Evolutionary conservation across 164 flowering plant genomes (phyloP), one percentile per base, ranked within the genome.

Genomic region (grape (Vitis vinifera)): DNA sequence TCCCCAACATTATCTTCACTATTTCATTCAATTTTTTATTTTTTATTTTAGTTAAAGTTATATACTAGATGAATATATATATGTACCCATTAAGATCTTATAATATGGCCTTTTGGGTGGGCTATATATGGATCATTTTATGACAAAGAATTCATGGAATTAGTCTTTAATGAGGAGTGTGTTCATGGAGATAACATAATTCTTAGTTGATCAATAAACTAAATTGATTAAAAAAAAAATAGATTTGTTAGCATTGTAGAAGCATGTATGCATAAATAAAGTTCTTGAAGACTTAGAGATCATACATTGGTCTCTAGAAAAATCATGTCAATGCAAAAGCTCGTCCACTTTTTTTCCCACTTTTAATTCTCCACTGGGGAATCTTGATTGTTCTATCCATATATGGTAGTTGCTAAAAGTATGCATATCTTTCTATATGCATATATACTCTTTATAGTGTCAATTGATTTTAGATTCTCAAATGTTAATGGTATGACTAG

Each of bases 1-100:
- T 72, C 75, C 75, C 75, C 58, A 65, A 65, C 17, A 17, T 66
- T 72, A 72, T 72, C 70, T 57, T 30, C 62, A 37, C 52, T 15
- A 16, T 19, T 50, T 10, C 31, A 49, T 64, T 62, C 5, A 23
- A 23, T 62, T 9, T 30, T 11, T 9, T 59, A 8, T 27, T 29
- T 59, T 15, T 59, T 59, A 13, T 57, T 10, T 23, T 23, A 23
- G 1, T 2, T 23, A 23, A 23, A 23, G 27, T 23, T 23, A 1
- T 23, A 23, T 23, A 23, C 27, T 23, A 23, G 27, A 23, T 23
- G 27, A 2, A 23, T 23, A 23, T 23, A 23, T 23, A 23, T 23
- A 23, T 23, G 27, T 23, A 23, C 27, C 27, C 27, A 23, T 23
- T 23, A 23, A 23, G 2, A 23, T 23, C 27, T 23, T 23, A 23